Conservation (phyloP, 1,284 basidiomycete genomes). For the Neonothopanus nambi region DNA sequence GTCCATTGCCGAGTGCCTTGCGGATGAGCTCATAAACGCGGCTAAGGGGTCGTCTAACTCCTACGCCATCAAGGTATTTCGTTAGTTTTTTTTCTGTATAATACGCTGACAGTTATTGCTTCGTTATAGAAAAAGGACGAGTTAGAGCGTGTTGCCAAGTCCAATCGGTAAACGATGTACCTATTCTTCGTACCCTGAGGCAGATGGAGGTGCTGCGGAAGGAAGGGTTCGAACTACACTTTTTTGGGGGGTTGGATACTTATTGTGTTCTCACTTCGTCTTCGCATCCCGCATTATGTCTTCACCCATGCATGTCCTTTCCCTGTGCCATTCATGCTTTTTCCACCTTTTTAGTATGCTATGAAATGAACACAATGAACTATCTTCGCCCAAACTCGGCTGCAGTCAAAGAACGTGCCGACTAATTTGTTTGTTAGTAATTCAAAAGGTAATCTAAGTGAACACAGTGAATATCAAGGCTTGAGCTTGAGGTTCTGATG, state of each 20-base stretch:
- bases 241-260: not conserved
- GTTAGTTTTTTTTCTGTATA: constrained; percentile 10
- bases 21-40: constrained; percentile 99
- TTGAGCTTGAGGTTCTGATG: no score
- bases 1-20: constrained; percentile 97
- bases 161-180: constrained; percentile 76
- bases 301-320: not conserved
- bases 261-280: not conserved
- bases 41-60: constrained; percentile 99
- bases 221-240: not conserved
- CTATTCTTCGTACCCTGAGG: not conserved
- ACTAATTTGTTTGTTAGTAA: no score
- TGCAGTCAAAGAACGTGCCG: no score
- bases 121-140: constrained; percentile 82
- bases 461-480: no score
- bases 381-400: no score
- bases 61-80: constrained; percentile 93
- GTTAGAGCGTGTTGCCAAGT: constrained; percentile 99
- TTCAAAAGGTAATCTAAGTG: no score
- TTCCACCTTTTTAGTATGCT: constrained; percentile 4
- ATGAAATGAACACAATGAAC: constrained; percentile 12
- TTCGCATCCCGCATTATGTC: not conserved
- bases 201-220: not conserved
- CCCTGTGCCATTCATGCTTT: constrained; percentile 1
- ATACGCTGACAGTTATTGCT: constrained; percentile 3